Evolutionary conservation across 116 monocot genomes (phyloP), one percentile per base, ranked within the genome.

Genomic region (Trichopus zeylanicus): DNA sequence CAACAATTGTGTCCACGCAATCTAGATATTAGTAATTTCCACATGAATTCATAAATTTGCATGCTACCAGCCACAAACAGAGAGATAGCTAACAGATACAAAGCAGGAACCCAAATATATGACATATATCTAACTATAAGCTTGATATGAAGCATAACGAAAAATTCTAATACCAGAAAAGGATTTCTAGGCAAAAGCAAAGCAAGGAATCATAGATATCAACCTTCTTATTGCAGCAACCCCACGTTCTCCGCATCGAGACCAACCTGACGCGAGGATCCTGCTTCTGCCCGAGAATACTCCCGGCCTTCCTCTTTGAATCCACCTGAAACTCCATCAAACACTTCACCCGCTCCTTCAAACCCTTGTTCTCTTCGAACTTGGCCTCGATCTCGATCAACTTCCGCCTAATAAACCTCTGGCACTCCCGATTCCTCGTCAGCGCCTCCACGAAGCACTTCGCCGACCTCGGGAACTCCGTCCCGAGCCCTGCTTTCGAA

Each of bases 301-400:
- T 46, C 0, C 64, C 64, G 2, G 55, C 60, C 55, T 68, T 76
- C 66, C 52, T 81, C 63, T 67, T 76, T 60, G 74, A 87, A 31
- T 64, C 67, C 56, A 53, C 23, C 53, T 95, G 81, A 59, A 81
- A 90, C 49, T 84, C 76, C 81, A 90, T 68, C 30, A 95, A 73
- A 75, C 84, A 90, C 81, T 84, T 95, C 31, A 81, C 51, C 34
- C 81, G 78, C 34, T 81, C 76, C 76, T 75, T 86, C 35, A 95
- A 35, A 52, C 68, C 58, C 56, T 78, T 87, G 61, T 84, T 95
- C 55, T 79, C 76, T 65, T 87, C 95, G 56, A 90, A 78, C 66
- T 81, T 95, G 47, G 87, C 78, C 67, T 90, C 87, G 52, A 95
- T 83, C 63, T 84, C 81, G 23, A 95, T 79, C 67, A 95, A 57